A percentile compares a stretch with the other conserved stretches of the same genome.
These are phyloP conservation scores for Cystoisospora suis DNA, from an alignment of 169 alveolate species.

Conservation along the genomic window DNA sequence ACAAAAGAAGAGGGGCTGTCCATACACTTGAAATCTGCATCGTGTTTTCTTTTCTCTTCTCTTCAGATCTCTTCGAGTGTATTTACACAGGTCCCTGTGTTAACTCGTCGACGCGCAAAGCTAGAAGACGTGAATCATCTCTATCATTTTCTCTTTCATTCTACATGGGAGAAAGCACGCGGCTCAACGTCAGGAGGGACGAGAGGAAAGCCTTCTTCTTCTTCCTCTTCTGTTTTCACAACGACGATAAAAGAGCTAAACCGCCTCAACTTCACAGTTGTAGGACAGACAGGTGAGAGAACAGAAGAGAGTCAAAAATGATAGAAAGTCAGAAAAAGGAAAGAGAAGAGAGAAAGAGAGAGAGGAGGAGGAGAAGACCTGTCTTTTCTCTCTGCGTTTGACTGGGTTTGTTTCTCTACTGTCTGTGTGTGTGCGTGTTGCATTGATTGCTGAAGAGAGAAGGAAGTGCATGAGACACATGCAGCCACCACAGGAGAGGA, in stretches of 20 bases:
- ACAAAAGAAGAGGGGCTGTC: not conserved
- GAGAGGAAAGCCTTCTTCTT: not conserved
- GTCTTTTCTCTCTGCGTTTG: too few species aligned
- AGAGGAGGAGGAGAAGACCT: too few species aligned
- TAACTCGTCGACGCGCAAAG: not conserved
- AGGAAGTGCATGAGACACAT: too few species aligned
- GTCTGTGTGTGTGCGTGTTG: too few species aligned
- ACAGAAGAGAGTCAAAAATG: not conserved
- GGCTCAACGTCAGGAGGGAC: too few species aligned
- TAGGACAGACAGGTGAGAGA: conserved; percentile 9
- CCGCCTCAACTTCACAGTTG: not conserved
- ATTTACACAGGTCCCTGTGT: conserved; percentile 9
- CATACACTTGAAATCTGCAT: not conserved
- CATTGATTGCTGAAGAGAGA: too few species aligned
- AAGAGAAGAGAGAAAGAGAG: too few species aligned
- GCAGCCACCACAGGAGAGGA: too few species aligned
- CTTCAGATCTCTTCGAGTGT: not conserved
- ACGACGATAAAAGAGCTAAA: conserved; percentile 5
- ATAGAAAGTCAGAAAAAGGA: too few species aligned
- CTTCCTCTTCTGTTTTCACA: too few species aligned
- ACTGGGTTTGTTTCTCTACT: too few species aligned
- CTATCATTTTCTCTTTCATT: not conserved
- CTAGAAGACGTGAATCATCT: not conserved
- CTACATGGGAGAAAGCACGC: not conserved
- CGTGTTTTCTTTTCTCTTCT: not conserved